These are phyloP conservation scores for Uronychia setigera DNA, from an alignment of 73 alveolate genomes.

Conservation along the genomic window DNA sequence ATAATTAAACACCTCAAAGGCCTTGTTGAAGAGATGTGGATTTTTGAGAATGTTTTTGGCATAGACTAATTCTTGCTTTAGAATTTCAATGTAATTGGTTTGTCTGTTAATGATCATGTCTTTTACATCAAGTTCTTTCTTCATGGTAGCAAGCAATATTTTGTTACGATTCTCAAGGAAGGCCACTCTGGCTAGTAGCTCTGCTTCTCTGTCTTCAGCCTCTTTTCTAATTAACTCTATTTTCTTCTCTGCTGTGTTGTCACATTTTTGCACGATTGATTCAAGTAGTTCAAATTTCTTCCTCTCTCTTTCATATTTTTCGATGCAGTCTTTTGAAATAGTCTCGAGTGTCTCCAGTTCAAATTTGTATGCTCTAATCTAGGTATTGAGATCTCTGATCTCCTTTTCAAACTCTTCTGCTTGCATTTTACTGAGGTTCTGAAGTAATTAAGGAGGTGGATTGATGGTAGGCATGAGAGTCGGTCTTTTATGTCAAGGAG, in stretches of 20 bases:
- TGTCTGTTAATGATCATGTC: slow-evolving; percentile 28
- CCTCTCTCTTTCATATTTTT: slow-evolving; percentile 15
- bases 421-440: background rate
- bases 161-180: slow-evolving; percentile 13
- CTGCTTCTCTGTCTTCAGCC: slow-evolving; percentile 5
- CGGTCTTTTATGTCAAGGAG: no score
- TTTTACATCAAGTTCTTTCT: slow-evolving; percentile 27
- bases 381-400: background rate
- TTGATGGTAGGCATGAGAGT: no score
- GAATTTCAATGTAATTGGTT: slow-evolving; percentile 9
- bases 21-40: slow-evolving; percentile 38
- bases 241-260: slow-evolving; percentile 26
- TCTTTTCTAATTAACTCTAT: slow-evolving; percentile 8
- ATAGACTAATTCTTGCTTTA: slow-evolving; percentile 29
- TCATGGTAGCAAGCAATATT: background rate
- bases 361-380: background rate
- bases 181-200: background rate
- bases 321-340: slow-evolving; percentile 18
- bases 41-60: slow-evolving; percentile 39
- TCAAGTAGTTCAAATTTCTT: slow-evolving; percentile 4
- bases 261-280: slow-evolving; percentile 10
- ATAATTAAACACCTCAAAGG: slow-evolving; percentile 41
- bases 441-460: no score
- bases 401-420: background rate
- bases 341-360: slow-evolving; percentile 2